Evolutionary conservation across 108 stramenopile species (phyloP).

Genomic region (Skeletonema marinoi): DNA sequence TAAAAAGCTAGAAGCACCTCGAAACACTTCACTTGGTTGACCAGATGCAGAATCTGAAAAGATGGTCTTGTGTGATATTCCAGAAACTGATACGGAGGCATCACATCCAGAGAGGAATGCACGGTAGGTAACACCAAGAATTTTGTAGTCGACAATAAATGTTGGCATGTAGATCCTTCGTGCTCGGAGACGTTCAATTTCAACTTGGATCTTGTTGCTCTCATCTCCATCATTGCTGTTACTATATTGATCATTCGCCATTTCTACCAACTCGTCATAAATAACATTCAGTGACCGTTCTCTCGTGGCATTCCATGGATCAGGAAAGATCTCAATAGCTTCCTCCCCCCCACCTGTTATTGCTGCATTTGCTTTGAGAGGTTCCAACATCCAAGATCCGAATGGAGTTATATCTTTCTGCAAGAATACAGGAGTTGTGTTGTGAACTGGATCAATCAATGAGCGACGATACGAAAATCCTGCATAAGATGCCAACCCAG

Average conservation of each 20-base stretch:
- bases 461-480: conserved; percentile 77
- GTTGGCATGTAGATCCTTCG: conserved; percentile 84
- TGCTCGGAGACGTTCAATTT: conserved; percentile 66
- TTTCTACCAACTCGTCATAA: conserved; percentile 59
- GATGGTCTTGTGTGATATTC: conserved; percentile 60
- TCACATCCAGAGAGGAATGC: conserved; percentile 84
- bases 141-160: conserved; percentile 73
- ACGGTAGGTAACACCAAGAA: conserved; percentile 69
- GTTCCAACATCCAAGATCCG: conserved; percentile 77
- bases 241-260: conserved; percentile 39
- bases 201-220: conserved; percentile 37
- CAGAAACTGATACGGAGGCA: conserved; percentile 62
- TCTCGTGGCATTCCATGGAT: conserved; percentile 86
- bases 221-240: background rate
- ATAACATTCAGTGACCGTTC: conserved; percentile 62
- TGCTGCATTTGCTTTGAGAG: conserved; percentile 30
- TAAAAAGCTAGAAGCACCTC: conserved; percentile 35
- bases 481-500: conserved; percentile 77
- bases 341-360: conserved; percentile 5
- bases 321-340: conserved; percentile 62
- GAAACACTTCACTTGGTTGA: background rate
- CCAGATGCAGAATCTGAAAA: conserved; percentile 11
- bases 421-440: conserved; percentile 77
- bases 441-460: conserved; percentile 78
- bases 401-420: conserved; percentile 69